Conservation (phyloP, 1,139 yeast genomes). For the Saccharomycopsis hybrid region DNA sequence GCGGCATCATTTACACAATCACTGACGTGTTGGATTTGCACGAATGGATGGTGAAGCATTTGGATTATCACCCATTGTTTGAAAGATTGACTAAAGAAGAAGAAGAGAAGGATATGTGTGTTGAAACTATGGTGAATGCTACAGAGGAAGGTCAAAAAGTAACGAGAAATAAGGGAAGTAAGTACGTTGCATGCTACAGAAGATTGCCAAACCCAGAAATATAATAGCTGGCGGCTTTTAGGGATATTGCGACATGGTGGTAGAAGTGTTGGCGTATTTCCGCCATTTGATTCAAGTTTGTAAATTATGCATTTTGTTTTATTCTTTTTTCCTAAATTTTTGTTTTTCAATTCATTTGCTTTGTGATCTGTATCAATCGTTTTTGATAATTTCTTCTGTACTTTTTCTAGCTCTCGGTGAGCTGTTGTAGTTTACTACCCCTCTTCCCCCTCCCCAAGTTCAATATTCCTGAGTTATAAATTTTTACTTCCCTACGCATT, state of each 20-base stretch:
- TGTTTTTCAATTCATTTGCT: no score
- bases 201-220: constrained; percentile 55
- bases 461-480: no score
- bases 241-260: background rate
- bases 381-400: no score
- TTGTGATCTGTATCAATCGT: no score
- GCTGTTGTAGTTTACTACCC: no score
- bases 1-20: constrained; percentile 86
- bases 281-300: background rate
- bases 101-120: constrained; percentile 78
- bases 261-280: background rate
- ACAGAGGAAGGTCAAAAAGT: constrained; percentile 99
- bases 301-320: no score
- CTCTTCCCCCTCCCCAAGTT: no score
- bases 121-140: constrained; percentile 75
- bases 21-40: constrained; percentile 95
- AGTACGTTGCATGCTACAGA: constrained; percentile 82
- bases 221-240: background rate
- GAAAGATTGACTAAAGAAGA: constrained; percentile 73
- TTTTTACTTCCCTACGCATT: no score
- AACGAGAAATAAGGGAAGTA: constrained; percentile 77
- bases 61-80: constrained; percentile 86
- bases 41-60: constrained; percentile 92
- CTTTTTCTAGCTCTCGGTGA: no score
- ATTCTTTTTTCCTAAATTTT: no score